Conservation (phyloP, 495 filamentous ascomycete species). For the Aspergillus funiculosus region DNA sequence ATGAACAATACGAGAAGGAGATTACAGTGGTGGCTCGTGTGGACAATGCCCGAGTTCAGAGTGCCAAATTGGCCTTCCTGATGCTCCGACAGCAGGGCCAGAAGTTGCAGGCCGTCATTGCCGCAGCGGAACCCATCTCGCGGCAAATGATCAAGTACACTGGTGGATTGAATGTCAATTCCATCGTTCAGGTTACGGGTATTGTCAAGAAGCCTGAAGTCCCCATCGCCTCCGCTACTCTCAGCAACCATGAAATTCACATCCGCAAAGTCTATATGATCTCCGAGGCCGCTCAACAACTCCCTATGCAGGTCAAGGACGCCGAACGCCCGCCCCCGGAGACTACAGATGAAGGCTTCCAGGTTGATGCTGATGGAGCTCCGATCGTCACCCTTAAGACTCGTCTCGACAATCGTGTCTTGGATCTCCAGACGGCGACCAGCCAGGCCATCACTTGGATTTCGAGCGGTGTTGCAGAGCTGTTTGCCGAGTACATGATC, state of each 20-base stretch:
- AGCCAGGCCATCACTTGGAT: slow-evolving; percentile 83
- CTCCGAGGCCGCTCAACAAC: slow-evolving; percentile 53
- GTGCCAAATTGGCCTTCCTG: slow-evolving; percentile 87
- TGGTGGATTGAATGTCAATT: slow-evolving; percentile 71
- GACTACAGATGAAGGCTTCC: slow-evolving; percentile 37
- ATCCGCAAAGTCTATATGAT: slow-evolving; percentile 76
- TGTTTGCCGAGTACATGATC: slow-evolving; percentile 76
- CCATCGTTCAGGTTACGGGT: slow-evolving; percentile 72
- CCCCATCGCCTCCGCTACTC: slow-evolving; percentile 68
- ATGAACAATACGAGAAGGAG: slow-evolving; percentile 62
- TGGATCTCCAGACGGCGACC: slow-evolving; percentile 83
- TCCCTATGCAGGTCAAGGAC: slow-evolving; percentile 70
- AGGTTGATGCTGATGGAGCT: slow-evolving; percentile 42
- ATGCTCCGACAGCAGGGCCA: slow-evolving; percentile 77
- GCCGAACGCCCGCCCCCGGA: slow-evolving; percentile 51
- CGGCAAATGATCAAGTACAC: slow-evolving; percentile 87
- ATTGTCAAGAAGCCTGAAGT: slow-evolving; percentile 68
- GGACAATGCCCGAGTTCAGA: slow-evolving; percentile 81
- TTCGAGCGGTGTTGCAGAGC: slow-evolving; percentile 70
- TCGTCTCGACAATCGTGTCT: slow-evolving; percentile 80
- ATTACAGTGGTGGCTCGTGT: slow-evolving; percentile 77
- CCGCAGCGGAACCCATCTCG: slow-evolving; percentile 50
- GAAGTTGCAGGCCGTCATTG: slow-evolving; percentile 73
- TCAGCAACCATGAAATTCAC: slow-evolving; percentile 71
- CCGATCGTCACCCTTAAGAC: slow-evolving; percentile 69